phyloP scores from a whole-genome alignment of 495 filamentous ascomycete genomes.

The Acidiella bohemica region DNA sequence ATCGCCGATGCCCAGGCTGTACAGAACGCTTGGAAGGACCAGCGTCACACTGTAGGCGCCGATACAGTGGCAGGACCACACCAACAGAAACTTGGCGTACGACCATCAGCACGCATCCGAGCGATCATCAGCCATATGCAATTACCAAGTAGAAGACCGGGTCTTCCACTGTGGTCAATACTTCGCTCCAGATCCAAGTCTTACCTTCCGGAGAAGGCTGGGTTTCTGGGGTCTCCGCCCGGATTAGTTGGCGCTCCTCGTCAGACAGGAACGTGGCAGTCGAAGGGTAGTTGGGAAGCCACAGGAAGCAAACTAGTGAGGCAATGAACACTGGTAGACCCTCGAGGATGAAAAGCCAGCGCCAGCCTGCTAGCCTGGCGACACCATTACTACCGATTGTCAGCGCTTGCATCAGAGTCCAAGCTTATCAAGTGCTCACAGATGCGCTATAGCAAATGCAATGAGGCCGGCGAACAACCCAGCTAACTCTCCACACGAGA shows the following conservation, averaged over 20 bases:
- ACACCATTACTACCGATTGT: constrained; percentile 9
- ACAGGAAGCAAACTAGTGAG: neutral
- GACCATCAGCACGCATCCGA: neutral
- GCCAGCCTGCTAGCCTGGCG: constrained; percentile 14
- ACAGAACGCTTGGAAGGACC: neutral
- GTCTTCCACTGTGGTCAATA: neutral
- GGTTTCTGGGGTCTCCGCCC: neutral
- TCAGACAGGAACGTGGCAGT: constrained; percentile 2
- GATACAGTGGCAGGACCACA: constrained; percentile 5
- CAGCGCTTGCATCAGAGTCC: too few relatives aligned
- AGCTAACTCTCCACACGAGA: neutral
- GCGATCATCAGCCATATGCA: neutral
- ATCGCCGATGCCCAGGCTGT: neutral
- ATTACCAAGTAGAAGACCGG: constrained; percentile 4
- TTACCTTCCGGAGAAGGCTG: constrained; percentile 2
- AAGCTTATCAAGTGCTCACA: too few relatives aligned
- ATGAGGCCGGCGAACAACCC: constrained; percentile 8
- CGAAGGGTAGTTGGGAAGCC: constrained; percentile 9
- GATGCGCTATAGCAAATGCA: constrained; percentile 9
- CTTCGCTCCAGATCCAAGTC: constrained; percentile 1
- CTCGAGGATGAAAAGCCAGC: constrained; percentile 9
- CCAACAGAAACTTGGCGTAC: neutral
- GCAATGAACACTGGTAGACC: constrained; percentile 4
- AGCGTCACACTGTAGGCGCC: neutral
- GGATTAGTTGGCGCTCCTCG: constrained; percentile 1